Base-by-base conservation (phyloP, 345 rosid species). In the Salix brachista region DNA sequence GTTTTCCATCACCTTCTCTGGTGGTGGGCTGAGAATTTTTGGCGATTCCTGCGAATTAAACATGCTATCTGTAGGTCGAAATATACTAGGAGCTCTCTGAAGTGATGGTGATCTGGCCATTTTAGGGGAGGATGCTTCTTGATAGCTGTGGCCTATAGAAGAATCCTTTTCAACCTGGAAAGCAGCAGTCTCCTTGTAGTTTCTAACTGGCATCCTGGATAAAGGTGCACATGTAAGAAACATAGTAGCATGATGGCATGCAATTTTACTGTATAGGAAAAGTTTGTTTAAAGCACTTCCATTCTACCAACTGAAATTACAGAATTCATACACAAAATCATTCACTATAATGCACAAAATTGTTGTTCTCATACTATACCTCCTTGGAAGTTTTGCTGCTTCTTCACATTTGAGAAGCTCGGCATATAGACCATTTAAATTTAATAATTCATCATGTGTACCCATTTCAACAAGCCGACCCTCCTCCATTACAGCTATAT, bases 391-490 rank as follows among this genome's bases (percentile, higher is more conserved):
- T 87, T 94, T 94, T 30, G 98, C 86, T 37, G 97, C 97, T 86
- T 94, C 98, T 87, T 94, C 98, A 81, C 97, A 91, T 84, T 90
- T 92, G 25, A 94, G 91, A 84, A 94, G 97, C 83, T 94, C 98
- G 12, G 97, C 94, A 80, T 94, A 94, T 73, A 94, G 84, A 60
- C 94, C 94, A 83, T 88, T 91, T 79, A 87, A 83, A 81, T 78
- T 84, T 78, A 89, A 80, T 60, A 94, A 75, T 83, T 94, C 98
- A 73, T 94, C 97, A 79, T 94, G 98, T 50, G 98, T 94, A 64
- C 98, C 98, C 92, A 94, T 92, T 86, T 94, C 98, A 85, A 94
- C 91, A 62, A 94, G 98, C 83, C 87, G 97, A 14, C 98, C 98
- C 81, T 94, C 98, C 84, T 94, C 98, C 98, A 94, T 92, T 76